Base-by-base conservation (phyloP, 1,284 basidiomycete genomes). In the Xerocomus cyaneibrunnescens region DNA sequence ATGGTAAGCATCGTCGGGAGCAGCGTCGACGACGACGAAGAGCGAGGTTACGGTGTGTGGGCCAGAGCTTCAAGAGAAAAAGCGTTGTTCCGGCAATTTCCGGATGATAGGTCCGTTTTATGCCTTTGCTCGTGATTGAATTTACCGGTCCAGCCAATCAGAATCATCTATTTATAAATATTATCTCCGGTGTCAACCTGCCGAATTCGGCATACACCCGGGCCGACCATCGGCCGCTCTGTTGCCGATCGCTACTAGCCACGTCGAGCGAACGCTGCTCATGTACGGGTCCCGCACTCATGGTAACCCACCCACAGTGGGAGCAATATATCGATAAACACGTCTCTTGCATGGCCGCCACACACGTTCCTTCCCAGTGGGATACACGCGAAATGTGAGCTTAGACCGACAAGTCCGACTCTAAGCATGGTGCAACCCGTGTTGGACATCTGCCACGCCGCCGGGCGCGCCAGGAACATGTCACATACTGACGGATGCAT, bases 1-100 rank as follows among this genome's bases (percentile, higher is more conserved):
- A 87, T 70, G 72, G 80, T 81, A 72, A 88, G 74, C 87, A 89
- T 90, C 81, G 81, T 75, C 70, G 67, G 25, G 52, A 45, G 64
- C 56, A 59, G 61, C 64, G 66, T 60, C 65, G 62, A 66, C 64
- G 65, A 65, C 57, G 62, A 64, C 42, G 28, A 34, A 9, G 27
- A 13, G 27, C 51, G 17, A 14, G 16, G 23, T 34, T 37, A 48
- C 7, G 57, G 19, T 7, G 42, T 21, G 7, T 13, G 3, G 7
- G 45, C 56, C 54, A 52, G 51, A 37, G 46, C 35, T 48, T 8
- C 31, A 17, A 35, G 42, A 47, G 39, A 56, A 60, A 59, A 66
- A 53, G 50, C 17, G 45, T 10, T 44, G 42, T 55, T 55, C 64
- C 68, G 68, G 65, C 59, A 47, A 49, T 41, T 58, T 56, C 66